phyloP scores from a whole-genome alignment of 305 asterid species.

The Petunia hybrid region DNA sequence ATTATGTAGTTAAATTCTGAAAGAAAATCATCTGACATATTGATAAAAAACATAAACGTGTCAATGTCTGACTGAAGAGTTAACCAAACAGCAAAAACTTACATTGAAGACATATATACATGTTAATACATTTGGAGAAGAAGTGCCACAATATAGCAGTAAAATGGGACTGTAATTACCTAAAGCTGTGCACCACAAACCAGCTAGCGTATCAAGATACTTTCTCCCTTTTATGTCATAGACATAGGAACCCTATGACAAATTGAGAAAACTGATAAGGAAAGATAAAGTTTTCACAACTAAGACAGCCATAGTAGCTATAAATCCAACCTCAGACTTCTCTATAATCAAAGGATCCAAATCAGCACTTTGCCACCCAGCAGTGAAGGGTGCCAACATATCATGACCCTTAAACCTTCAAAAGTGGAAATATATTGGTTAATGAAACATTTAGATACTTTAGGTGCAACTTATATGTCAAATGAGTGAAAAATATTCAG shows the following conservation, averaged over 20 bases:
- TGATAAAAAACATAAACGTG: neutral
- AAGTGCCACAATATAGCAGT: conserved; percentile 25
- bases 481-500: neutral
- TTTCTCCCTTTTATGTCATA: conserved; percentile 79
- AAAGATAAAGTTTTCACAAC: neutral
- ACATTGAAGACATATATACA: neutral
- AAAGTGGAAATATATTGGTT: conserved; percentile 34
- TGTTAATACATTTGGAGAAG: conserved; percentile 5
- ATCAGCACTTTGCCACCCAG: conserved; percentile 87
- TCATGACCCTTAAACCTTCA: conserved; percentile 85
- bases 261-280: conserved; percentile 30
- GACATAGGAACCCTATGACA: conserved; percentile 78
- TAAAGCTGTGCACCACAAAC: conserved; percentile 92
- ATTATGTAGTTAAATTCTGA: neutral
- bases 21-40: neutral
- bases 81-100: conserved; percentile 10
- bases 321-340: conserved; percentile 73
- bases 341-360: conserved; percentile 82
- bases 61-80: neutral
- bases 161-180: conserved; percentile 47
- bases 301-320: neutral
- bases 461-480: conserved; percentile 6
- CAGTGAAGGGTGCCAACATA: conserved; percentile 97
- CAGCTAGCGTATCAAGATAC: conserved; percentile 96
- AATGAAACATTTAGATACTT: neutral